phyloP scores from a whole-genome alignment of 2,329 filamentous ascomycete genomes.

The Epichloe amarillans region DNA sequence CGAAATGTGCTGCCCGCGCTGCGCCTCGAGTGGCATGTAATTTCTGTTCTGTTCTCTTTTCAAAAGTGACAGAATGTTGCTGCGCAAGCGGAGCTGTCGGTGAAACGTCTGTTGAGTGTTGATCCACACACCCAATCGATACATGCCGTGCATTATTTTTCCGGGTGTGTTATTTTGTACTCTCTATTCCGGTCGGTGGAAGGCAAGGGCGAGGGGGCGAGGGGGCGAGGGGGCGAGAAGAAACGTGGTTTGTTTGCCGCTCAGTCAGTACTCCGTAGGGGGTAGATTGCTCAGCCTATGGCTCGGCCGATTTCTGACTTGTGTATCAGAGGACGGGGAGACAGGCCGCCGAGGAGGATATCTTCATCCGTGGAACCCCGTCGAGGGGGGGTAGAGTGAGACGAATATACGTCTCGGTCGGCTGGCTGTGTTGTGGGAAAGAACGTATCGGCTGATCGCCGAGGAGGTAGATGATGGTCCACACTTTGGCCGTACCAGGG shows the following conservation, averaged over 20 bases:
- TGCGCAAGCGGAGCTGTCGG: no score
- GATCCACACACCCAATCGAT: neutral
- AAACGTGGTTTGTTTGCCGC: no score
- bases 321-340: constrained; percentile 34
- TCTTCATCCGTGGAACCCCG: constrained; percentile 35
- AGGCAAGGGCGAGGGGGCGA: neutral
- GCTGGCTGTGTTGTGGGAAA: constrained; percentile 1
- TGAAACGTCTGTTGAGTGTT: neutral
- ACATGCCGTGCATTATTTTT: neutral
- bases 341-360: constrained; percentile 29
- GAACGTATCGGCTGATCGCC: constrained; percentile 20
- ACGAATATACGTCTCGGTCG: constrained; percentile 21
- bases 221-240: neutral
- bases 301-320: constrained; percentile 38
- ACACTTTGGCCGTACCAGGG: constrained; percentile 24
- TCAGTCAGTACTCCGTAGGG: neutral
- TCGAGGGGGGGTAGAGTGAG: constrained; percentile 26
- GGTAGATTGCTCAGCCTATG: constrained; percentile 27
- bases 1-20: no score
- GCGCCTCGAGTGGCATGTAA: no score
- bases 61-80: no score
- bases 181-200: neutral
- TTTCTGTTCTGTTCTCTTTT: no score
- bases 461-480: constrained; percentile 17
- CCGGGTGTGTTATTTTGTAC: neutral